A percentile compares a stretch with the other conserved stretches of the same genome.
Conservation (phyloP, 257 asterid genomes). For the Fraxinus excelsior region DNA sequence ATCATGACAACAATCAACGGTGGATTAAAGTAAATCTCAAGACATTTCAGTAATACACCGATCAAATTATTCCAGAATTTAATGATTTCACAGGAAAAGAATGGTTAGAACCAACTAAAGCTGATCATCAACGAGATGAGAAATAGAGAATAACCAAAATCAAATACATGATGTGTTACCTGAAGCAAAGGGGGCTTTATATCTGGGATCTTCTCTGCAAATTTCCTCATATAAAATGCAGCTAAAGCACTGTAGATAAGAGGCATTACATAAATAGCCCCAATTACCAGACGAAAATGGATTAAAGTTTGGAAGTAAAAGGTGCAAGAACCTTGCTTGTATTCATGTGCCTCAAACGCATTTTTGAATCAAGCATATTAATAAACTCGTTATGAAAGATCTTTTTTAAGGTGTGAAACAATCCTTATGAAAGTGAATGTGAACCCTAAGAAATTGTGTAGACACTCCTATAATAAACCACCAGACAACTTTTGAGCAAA, state of each 20-base stretch:
- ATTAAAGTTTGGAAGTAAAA: slow-evolving; percentile 23
- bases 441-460: slow-evolving; percentile 7
- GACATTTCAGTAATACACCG: slow-evolving; percentile 2
- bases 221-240: slow-evolving; percentile 84
- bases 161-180: slow-evolving; percentile 51
- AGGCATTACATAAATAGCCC: slow-evolving; percentile 24
- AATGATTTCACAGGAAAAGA: not conserved
- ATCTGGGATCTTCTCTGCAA: slow-evolving; percentile 70
- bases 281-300: slow-evolving; percentile 19
- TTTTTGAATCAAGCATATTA: not conserved
- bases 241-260: slow-evolving; percentile 82
- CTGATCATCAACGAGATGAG: slow-evolving; percentile 11
- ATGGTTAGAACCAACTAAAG: slow-evolving; percentile 1
- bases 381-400: not conserved
- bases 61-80: not conserved
- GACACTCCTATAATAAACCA: not conserved
- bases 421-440: not conserved
- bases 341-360: slow-evolving; percentile 17
- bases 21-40: slow-evolving; percentile 1
- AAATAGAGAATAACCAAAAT: slow-evolving; percentile 24
- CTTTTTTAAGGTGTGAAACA: not conserved
- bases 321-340: slow-evolving; percentile 20
- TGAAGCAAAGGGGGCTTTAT: slow-evolving; percentile 86
- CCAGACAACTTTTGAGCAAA: not conserved
- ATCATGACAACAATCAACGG: not conserved